phyloP scores from a whole-genome alignment of 805 yeast genomes.

The Yamadazyma endophytica region DNA sequence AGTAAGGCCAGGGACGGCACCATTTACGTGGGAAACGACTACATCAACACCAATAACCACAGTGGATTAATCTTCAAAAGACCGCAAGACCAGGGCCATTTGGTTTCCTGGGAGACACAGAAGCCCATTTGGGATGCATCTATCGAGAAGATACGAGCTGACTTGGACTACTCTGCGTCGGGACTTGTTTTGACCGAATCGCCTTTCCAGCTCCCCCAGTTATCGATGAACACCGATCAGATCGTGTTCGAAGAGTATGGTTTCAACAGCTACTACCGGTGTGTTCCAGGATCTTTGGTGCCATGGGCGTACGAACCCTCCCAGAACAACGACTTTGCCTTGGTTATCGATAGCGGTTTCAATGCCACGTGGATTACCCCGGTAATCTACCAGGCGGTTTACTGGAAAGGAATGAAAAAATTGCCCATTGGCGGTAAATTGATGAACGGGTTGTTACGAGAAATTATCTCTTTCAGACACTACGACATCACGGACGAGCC shows the following conservation, averaged over 20 bases:
- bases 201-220: slow-evolving; percentile 75
- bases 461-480: slow-evolving; percentile 82
- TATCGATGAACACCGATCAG: slow-evolving; percentile 84
- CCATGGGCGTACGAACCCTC: slow-evolving; percentile 16
- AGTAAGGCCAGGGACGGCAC: slow-evolving; percentile 73
- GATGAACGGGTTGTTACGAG: slow-evolving; percentile 77
- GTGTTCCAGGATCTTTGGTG: slow-evolving; percentile 51
- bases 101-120: slow-evolving; percentile 88
- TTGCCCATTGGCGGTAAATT: slow-evolving; percentile 85
- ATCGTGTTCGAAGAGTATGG: slow-evolving; percentile 93
- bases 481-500: slow-evolving; percentile 94
- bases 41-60: slow-evolving; percentile 62
- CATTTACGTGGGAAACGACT: slow-evolving; percentile 66
- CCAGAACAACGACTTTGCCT: slow-evolving; percentile 51
- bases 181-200: slow-evolving; percentile 74
- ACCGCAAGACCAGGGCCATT: slow-evolving; percentile 86
- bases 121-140: slow-evolving; percentile 87
- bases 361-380: slow-evolving; percentile 87
- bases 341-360: slow-evolving; percentile 86
- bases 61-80: slow-evolving; percentile 71
- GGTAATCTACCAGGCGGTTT: slow-evolving; percentile 69
- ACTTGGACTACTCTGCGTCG: slow-evolving; percentile 20
- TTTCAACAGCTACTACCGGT: slow-evolving; percentile 64
- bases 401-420: slow-evolving; percentile 72
- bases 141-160: slow-evolving; percentile 28